Evolutionary conservation across 2,329 filamentous ascomycete genomes (phyloP).

Genomic region (Gaeumannomyces tritici): DNA sequence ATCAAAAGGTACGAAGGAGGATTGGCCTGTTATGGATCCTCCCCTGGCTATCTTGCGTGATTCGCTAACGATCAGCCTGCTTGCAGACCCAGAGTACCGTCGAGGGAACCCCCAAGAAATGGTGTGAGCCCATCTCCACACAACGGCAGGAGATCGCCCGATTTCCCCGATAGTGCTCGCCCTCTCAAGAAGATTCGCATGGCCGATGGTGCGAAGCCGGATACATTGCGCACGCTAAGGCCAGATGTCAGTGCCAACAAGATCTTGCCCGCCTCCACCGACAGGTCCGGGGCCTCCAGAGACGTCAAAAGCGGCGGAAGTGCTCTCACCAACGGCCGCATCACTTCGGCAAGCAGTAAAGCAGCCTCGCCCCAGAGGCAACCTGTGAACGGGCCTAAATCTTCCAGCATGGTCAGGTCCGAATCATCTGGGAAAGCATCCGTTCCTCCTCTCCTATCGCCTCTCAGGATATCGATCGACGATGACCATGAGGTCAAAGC

Average conservation of each 20-base stretch:
- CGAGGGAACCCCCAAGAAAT: neutral
- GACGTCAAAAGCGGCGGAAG: neutral
- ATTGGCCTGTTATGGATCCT: constrained; percentile 3
- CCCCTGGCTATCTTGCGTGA: neutral
- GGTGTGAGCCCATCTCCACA: constrained; percentile 2
- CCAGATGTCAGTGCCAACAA: neutral
- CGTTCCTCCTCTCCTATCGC: constrained; percentile 44
- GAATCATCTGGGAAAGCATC: constrained; percentile 26
- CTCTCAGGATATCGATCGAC: constrained; percentile 36
- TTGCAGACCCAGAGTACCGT: neutral
- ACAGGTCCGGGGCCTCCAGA: neutral
- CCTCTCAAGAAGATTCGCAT: constrained; percentile 1
- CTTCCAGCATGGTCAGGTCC: constrained; percentile 1
- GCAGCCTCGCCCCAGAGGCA: constrained; percentile 7
- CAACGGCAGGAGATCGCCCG: constrained; percentile 1
- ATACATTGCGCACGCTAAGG: neutral
- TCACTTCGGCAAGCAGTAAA: neutral
- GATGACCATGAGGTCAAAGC: constrained; percentile 20
- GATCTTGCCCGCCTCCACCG: neutral
- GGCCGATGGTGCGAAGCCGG: neutral
- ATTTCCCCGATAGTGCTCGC: neutral
- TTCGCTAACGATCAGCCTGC: neutral
- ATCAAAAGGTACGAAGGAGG: constrained; percentile 4
- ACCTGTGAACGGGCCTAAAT: constrained; percentile 27
- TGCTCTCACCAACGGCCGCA: constrained; percentile 1